These are phyloP conservation scores for Saturnispora halmiae DNA, from an alignment of 805 yeast genomes.

Conservation along the genomic window DNA sequence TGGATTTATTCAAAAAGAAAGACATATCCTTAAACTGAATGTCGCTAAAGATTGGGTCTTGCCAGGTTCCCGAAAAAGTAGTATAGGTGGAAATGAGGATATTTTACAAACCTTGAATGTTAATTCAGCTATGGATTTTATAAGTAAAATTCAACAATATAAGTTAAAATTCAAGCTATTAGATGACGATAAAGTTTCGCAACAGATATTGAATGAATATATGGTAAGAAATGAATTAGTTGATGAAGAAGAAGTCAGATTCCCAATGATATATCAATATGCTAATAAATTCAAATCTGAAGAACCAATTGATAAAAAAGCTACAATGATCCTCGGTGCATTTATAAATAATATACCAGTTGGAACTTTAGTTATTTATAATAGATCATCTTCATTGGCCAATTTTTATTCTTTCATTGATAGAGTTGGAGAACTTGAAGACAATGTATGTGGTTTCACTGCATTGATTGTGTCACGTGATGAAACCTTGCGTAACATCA, in stretches of 20 bases:
- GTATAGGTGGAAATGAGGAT: not conserved
- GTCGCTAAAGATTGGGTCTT: conserved; percentile 39
- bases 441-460: conserved; percentile 39
- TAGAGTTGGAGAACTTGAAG: conserved; percentile 21
- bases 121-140: conserved; percentile 14
- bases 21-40: conserved; percentile 34
- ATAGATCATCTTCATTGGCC: conserved; percentile 36
- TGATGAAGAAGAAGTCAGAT: conserved; percentile 21
- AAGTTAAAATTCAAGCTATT: conserved; percentile 53
- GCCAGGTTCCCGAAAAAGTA: conserved; percentile 23
- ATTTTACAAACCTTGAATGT: not conserved
- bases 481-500: conserved; percentile 19
- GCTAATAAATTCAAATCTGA: conserved; percentile 6
- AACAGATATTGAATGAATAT: conserved; percentile 33
- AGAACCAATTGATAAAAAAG: conserved; percentile 37
- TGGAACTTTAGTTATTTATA: conserved; percentile 44
- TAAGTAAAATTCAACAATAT: conserved; percentile 45
- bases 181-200: conserved; percentile 28
- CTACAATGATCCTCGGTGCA: conserved; percentile 32
- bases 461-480: conserved; percentile 46
- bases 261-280: conserved; percentile 26
- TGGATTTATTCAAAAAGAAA: conserved; percentile 8
- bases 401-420: conserved; percentile 45
- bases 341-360: conserved; percentile 8
- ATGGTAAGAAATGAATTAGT: conserved; percentile 13